Evolutionary conservation across 345 rosid genomes (phyloP).

Genomic region (Garcia nutans): DNA sequence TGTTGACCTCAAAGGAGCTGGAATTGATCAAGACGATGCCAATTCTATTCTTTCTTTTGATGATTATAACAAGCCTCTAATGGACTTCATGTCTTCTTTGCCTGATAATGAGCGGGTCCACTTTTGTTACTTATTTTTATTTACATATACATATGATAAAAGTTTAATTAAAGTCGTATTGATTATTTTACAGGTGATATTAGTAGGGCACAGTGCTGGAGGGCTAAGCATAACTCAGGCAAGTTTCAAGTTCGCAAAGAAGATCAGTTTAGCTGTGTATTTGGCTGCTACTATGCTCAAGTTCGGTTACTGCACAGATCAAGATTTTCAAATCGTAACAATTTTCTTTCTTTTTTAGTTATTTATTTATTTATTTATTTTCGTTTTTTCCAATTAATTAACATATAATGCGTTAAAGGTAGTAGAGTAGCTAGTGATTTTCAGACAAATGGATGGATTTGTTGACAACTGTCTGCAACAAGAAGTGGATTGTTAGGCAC

Average conservation of each 20-base stretch:
- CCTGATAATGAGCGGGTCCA: constrained; percentile 62
- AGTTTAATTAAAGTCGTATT: too few species aligned
- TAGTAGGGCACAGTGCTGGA: constrained; percentile 92
- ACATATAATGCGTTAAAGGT: too few species aligned
- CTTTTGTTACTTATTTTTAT: background rate
- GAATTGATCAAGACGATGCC: constrained; percentile 52
- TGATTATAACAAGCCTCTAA: constrained; percentile 71
- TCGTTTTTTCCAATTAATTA: too few species aligned
- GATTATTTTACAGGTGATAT: constrained; percentile 51
- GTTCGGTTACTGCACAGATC: constrained; percentile 47
- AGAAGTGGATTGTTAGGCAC: too few species aligned
- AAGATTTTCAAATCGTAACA: constrained; percentile 62
- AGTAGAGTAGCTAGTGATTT: too few species aligned
- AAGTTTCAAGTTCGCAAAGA: constrained; percentile 49
- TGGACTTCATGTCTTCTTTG: constrained; percentile 55
- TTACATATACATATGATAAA: background rate
- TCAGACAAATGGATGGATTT: too few species aligned
- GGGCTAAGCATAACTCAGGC: constrained; percentile 74
- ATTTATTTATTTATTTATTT: too few species aligned
- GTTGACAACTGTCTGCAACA: too few species aligned
- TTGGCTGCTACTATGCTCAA: constrained; percentile 85
- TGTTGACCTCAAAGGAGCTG: constrained; percentile 66
- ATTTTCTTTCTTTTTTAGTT: too few species aligned
- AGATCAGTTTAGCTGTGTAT: constrained; percentile 59
- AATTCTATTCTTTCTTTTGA: constrained; percentile 53